Evolutionary conservation across 306 rosid species (phyloP).

Genomic region (Astragalus membranaceus): DNA sequence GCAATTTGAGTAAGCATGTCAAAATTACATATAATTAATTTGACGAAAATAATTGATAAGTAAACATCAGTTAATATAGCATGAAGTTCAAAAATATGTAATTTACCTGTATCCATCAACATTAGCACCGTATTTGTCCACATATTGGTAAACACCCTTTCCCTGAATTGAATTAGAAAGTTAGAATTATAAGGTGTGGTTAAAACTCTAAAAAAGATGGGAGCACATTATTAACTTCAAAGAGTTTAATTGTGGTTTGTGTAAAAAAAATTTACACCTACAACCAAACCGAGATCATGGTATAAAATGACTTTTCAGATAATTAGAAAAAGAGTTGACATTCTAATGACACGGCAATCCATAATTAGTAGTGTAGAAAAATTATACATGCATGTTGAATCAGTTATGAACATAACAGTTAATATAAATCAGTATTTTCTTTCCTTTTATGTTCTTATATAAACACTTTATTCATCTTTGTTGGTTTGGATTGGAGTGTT

Average conservation of each 20-base stretch:
- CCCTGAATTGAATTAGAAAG: conserved; percentile 48
- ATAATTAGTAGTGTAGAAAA: too few species aligned
- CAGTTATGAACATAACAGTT: not conserved
- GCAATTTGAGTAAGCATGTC: not conserved
- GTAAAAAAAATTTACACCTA: too few species aligned
- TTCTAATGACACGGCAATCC: too few species aligned
- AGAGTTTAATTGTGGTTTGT: too few species aligned
- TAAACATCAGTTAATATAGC: too few species aligned
- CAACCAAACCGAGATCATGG: too few species aligned
- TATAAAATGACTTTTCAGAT: too few species aligned
- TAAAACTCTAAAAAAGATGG: not conserved
- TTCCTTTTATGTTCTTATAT: not conserved
- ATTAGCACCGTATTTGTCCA: conserved; percentile 97
- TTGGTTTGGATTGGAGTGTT: too few species aligned
- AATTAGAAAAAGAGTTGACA: too few species aligned
- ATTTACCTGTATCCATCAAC: conserved; percentile 97
- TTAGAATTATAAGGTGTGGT: not conserved
- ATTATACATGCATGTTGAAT: not conserved
- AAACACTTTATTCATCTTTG: not conserved
- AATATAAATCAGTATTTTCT: not conserved
- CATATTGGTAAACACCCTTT: conserved; percentile 96
- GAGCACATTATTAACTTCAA: not conserved
- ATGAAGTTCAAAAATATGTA: not conserved
- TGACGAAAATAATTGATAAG: too few species aligned
- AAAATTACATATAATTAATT: too few species aligned